Evolutionary conservation across 1,139 yeast species (phyloP), one percentile per base, ranked within the genome.

Genomic region (Debaryomycetaceae sp.): DNA sequence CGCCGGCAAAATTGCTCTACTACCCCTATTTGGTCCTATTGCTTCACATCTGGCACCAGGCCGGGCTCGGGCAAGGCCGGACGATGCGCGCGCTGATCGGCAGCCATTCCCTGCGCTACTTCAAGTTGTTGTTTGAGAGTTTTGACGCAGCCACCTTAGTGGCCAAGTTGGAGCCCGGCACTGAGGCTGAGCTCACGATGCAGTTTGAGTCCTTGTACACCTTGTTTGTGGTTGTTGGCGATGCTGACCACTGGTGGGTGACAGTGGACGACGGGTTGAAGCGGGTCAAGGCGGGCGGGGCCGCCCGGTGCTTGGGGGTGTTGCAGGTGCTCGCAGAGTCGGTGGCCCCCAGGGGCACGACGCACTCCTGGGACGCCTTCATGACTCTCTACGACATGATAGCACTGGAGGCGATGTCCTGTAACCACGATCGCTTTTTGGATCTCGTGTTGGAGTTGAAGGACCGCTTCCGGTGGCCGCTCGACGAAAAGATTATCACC

Each of bases 401-500:
- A 15, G 30, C 25, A 2, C 36, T 40, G 2, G 42, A 37, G 3
- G 40, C 36, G 16, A 6, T 23, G 7, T 45, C 58, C 4, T 35
- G 34, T 4, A 42, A 52, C 18, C 55, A 53, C 33, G 49, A 46
- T 17, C 44, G 49, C 13, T 62, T 56, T 34, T 37, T 65, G 7
- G 65, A 63, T 32, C 44, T 53, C 7, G 46, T 61, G 19, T 52
- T 51, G n/a, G 34, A 46, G 3, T 41, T 61, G 23, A 48, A 50
- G 32, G 55, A 56, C 30, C 42, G 50, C 12, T 42, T 48, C 4
- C 40, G 45, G 7, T 67, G 72, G 72, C 58, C 61, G 3, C 29
- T 65, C 2, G 63, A 64, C 25, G 74, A 67, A 27, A 47, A 47
- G 25, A 31, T 64, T 14, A 38, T 68, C 2, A 36, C 55, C 8